Conservation (phyloP, 2,329 filamentous ascomycete genomes). For the Cytospora chrysosperma region DNA sequence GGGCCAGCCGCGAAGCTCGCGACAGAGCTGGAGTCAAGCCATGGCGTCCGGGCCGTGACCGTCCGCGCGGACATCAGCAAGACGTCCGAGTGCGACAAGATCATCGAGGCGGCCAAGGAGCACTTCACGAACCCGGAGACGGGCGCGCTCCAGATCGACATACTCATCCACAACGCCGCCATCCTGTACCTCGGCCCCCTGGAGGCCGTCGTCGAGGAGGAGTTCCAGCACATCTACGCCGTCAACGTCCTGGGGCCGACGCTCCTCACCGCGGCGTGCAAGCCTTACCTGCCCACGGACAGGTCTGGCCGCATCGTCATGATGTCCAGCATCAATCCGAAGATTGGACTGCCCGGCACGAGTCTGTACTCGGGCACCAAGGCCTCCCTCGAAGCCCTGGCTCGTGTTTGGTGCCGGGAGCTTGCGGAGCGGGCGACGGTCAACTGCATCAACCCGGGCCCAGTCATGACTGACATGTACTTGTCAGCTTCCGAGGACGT, state of each 20-base stretch:
- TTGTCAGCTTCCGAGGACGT: background rate
- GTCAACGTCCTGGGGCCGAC: constrained; percentile 53
- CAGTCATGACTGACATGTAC: constrained; percentile 24
- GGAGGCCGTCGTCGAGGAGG: constrained; percentile 51
- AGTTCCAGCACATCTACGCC: constrained; percentile 60
- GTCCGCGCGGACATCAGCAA: constrained; percentile 23
- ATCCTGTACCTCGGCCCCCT: constrained; percentile 50
- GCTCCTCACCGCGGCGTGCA: constrained; percentile 30
- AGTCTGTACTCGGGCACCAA: constrained; percentile 33
- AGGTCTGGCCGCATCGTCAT: constrained; percentile 31
- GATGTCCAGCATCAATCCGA: constrained; percentile 31
- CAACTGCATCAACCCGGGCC: constrained; percentile 32
- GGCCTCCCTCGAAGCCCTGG: constrained; percentile 31
- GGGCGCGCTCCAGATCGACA: constrained; percentile 50
- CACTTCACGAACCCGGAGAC: constrained; percentile 18
- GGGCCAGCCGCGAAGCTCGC: constrained; percentile 9
- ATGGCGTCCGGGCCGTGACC: constrained; percentile 13
- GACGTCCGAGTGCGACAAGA: constrained; percentile 7
- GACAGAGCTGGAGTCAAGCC: constrained; percentile 13
- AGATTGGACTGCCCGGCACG: constrained; percentile 28
- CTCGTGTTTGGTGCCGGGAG: constrained; percentile 30
- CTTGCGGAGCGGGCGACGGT: constrained; percentile 29
- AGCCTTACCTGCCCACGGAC: constrained; percentile 29
- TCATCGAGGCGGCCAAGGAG: constrained; percentile 20
- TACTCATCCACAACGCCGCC: constrained; percentile 69